Evolutionary conservation across 1,139 yeast genomes (phyloP).

Genomic region (Taphrina wiesneri): DNA sequence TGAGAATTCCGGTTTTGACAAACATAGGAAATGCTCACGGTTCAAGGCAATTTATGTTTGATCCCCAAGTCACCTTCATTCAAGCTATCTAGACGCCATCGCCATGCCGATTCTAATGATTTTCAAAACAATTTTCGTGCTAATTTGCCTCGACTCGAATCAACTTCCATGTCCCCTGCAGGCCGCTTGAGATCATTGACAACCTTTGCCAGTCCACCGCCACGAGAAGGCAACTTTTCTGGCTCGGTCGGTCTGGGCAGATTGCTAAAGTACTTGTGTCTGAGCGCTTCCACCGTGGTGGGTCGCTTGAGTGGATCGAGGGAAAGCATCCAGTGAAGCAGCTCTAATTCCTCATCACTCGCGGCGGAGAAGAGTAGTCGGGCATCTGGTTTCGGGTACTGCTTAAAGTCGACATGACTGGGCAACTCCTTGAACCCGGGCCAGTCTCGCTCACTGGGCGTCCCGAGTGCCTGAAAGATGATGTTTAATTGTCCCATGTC

Average conservation of each 20-base stretch:
- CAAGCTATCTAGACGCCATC: background rate
- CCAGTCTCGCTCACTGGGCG: constrained; percentile 92
- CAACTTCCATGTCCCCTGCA: constrained; percentile 27
- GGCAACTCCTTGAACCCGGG: constrained; percentile 83
- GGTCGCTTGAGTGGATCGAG: constrained; percentile 35
- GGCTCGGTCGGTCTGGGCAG: constrained; percentile 34
- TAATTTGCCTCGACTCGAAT: constrained; percentile 3
- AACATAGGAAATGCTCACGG: background rate
- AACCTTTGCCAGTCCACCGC: constrained; percentile 28
- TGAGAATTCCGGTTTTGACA: background rate
- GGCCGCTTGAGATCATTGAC: constrained; percentile 27
- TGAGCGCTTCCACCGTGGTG: constrained; percentile 29
- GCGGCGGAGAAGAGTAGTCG: constrained; percentile 38
- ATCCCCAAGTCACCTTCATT: background rate
- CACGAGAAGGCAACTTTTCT: constrained; percentile 22
- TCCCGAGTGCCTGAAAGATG: constrained; percentile 90
- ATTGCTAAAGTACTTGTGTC: constrained; percentile 31
- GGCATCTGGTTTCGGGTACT: constrained; percentile 36
- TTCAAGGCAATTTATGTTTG: background rate
- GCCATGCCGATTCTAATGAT: background rate
- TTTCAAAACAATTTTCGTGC: constrained; percentile 23
- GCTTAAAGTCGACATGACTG: constrained; percentile 49
- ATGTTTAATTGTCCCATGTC: constrained; percentile 87
- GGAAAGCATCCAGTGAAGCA: constrained; percentile 27
- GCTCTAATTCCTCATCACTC: constrained; percentile 18